Percentiles rank a stretch among this genome's conserved stretches.
Evolutionary conservation across 306 rosid genomes (phyloP).

Genomic region (Quercus berberidifolia): DNA sequence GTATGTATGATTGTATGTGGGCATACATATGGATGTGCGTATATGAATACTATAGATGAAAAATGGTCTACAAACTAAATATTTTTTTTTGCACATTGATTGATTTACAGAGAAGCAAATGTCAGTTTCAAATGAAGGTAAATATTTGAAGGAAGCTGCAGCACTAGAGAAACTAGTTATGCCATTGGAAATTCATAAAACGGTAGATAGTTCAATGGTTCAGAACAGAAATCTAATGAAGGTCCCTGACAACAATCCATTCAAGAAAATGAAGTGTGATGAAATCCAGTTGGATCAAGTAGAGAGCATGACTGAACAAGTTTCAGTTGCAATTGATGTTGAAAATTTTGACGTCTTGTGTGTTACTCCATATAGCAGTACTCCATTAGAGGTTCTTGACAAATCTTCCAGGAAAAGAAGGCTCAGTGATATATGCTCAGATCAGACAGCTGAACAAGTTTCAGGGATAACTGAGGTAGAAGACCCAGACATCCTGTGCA

Average conservation of each 20-base stretch:
- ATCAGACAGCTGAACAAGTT: conserved; percentile 34
- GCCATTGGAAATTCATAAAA: conserved; percentile 36
- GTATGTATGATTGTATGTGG: background rate
- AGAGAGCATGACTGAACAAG: conserved; percentile 25
- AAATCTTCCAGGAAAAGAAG: conserved; percentile 51
- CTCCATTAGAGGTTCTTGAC: conserved; percentile 16
- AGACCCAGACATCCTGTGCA: conserved; percentile 30
- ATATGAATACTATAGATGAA: background rate
- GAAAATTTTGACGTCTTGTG: conserved; percentile 29
- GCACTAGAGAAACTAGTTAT: conserved; percentile 57
- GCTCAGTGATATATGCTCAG: conserved; percentile 20
- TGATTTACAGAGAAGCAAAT: conserved; percentile 37
- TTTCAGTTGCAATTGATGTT: conserved; percentile 21
- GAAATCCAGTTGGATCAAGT: conserved; percentile 29
- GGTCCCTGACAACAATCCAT: conserved; percentile 81
- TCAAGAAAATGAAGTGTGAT: conserved; percentile 47
- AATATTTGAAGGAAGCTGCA: conserved; percentile 37
- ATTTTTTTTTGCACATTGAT: background rate
- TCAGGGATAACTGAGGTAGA: conserved; percentile 54
- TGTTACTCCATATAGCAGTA: conserved; percentile 23
- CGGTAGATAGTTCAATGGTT: conserved; percentile 8
- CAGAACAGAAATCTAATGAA: conserved; percentile 23
- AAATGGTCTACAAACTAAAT: background rate
- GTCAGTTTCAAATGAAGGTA: conserved; percentile 23
- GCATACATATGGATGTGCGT: background rate